phyloP scores from a whole-genome alignment of 1,284 basidiomycete genomes.

The Jaminaea rosea region DNA sequence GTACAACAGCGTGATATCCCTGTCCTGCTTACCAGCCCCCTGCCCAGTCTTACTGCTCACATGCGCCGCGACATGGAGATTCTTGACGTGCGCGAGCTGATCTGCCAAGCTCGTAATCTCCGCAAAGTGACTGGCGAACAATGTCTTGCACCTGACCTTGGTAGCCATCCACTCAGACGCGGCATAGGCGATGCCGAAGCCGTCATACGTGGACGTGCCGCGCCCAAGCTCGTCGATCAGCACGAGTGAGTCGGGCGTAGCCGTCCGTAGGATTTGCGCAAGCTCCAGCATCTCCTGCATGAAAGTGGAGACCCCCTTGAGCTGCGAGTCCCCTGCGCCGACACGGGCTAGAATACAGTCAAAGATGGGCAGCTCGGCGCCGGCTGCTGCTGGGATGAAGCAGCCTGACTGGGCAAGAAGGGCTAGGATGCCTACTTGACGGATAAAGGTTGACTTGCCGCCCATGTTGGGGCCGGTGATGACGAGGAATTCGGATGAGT shows the following conservation, averaged over 20 bases:
- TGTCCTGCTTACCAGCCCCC: conserved; percentile 56
- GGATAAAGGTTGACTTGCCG: conserved; percentile 82
- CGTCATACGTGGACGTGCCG: conserved; percentile 98
- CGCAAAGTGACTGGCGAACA: conserved; percentile 98
- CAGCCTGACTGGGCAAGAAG: conserved; percentile 89
- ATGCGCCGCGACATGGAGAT: conserved; percentile 90
- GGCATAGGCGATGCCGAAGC: conserved; percentile 96
- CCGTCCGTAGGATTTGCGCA: conserved; percentile 81
- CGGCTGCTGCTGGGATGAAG: conserved; percentile 65
- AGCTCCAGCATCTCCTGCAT: conserved; percentile 99
- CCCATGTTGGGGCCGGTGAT: conserved; percentile 79
- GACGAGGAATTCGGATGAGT: conserved; percentile 73
- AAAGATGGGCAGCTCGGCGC: conserved; percentile 77
- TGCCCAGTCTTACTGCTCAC: conserved; percentile 51
- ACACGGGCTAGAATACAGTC: conserved; percentile 94
- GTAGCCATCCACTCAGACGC: conserved; percentile 94
- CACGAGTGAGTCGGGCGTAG: conserved; percentile 83
- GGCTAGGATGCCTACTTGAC: conserved; percentile 80
- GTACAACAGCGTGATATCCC: conserved; percentile 67
- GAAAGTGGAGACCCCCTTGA: conserved; percentile 96
- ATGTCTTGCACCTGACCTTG: conserved; percentile 63
- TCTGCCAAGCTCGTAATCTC: conserved; percentile 86
- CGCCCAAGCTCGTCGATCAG: conserved; percentile 97
- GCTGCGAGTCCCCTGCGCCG: conserved; percentile 91
- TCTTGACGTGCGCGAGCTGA: conserved; percentile 77